Base-by-base conservation (phyloP, 768 basidiomycete species). In the Candolleomyces efflorescens region DNA sequence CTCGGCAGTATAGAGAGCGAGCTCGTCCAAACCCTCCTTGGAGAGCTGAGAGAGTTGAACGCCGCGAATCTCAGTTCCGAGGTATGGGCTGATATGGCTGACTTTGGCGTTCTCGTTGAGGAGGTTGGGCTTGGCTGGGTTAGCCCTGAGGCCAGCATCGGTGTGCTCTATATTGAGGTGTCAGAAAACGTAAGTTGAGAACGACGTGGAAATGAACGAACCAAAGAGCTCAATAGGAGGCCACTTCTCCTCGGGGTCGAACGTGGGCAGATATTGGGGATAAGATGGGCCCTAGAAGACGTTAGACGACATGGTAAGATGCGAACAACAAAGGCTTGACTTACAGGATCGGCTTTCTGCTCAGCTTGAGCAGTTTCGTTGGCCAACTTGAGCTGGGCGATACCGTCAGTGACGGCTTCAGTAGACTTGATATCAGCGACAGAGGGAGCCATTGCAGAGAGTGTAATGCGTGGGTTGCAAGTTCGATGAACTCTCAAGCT, bases 31-130 rank as follows among this genome's bases (percentile, higher is more conserved):
- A 1, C 82, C 83, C 52, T 77, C 80, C 46, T 76, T 72, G 58
- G 68, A 70, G 50, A 84, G 74, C 59, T 81, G 68, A 5, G 82
- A 82, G 54, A 84, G 70, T 59, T 84, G 82, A 3, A 84, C 71
- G 2, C 80, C 82, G 17, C 64, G 64, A 55, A 82, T 58, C 57
- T 82, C 79, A 4, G 81, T 80, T 22, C 82, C 82, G 55, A 82
- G 64, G 69, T 78, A 81, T 0, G 80, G 80, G 65, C 72, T 78
- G 54, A 84, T 61, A 53, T 82, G 63, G 43, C 62, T 67, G 4
- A 72, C 65, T 13, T 59, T 74, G 12, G 73, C 69, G 56, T 77
- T 76, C 36, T 73, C 60, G 4, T 64, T 71, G 32, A 83, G 74
- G 12, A 83, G 72, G 64, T 82, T 70, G 23, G 80, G 81, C 59